These are phyloP conservation scores for Limnomonas spitsbergensis DNA, from an alignment of 139 green algal species.

Conservation along the genomic window DNA sequence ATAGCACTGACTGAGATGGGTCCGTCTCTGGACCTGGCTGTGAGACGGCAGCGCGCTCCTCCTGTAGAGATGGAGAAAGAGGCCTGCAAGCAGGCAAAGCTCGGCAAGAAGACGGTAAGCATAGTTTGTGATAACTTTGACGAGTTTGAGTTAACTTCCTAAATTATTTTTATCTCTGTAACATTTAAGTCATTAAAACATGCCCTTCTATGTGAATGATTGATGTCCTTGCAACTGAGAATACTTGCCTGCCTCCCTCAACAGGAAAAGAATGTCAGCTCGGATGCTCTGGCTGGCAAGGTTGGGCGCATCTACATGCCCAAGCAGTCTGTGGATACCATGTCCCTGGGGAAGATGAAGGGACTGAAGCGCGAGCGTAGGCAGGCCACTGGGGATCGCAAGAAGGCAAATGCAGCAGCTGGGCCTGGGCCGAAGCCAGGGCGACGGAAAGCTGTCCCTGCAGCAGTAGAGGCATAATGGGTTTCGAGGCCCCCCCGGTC, in stretches of 20 bases:
- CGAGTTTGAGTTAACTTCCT: no score
- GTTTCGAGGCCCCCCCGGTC: no score
- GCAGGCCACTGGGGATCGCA: slow-evolving; percentile 41
- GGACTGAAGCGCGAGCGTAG: slow-evolving; percentile 77
- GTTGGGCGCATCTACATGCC: slow-evolving; percentile 93
- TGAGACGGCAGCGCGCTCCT: slow-evolving; percentile 65
- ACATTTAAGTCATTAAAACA: no score
- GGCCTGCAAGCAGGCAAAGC: slow-evolving; percentile 68
- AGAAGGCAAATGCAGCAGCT: background rate
- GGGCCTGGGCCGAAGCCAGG: no score
- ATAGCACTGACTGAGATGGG: slow-evolving; percentile 79
- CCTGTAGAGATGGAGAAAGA: slow-evolving; percentile 76
- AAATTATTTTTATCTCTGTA: no score
- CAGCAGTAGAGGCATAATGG: no score
- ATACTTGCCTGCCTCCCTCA: background rate
- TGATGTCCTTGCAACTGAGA: background rate
- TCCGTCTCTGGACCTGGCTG: slow-evolving; percentile 65
- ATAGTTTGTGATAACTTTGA: no score
- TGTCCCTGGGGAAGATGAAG: slow-evolving; percentile 85
- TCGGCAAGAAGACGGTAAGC: slow-evolving; percentile 74
- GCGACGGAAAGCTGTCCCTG: no score
- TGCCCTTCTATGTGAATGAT: no score
- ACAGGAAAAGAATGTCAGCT: slow-evolving; percentile 86
- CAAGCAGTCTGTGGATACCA: slow-evolving; percentile 72
- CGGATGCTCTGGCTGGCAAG: slow-evolving; percentile 74